phyloP scores from a whole-genome alignment of 441 rosid genomes.

The Aleurites moluccanus region DNA sequence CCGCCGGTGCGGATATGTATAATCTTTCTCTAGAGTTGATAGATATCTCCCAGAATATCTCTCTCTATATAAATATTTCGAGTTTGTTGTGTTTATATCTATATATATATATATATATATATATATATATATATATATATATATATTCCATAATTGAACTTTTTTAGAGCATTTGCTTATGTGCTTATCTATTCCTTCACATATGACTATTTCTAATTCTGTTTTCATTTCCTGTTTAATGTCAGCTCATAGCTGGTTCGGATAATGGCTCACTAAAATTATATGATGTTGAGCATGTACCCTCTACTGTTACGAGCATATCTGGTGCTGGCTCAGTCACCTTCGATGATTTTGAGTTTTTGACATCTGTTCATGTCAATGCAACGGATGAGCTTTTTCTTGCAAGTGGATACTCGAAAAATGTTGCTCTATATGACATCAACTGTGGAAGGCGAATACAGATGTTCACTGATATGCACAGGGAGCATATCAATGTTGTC shows the following conservation, averaged over 20 bases:
- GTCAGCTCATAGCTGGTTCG: constrained; percentile 95
- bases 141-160: too few species aligned
- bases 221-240: constrained; percentile 16
- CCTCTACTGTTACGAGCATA: constrained; percentile 35
- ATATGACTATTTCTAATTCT: constrained; percentile 17
- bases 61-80: too few species aligned
- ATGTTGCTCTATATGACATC: constrained; percentile 86
- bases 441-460: constrained; percentile 65
- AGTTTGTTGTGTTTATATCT: too few species aligned
- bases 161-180: constrained; percentile 2
- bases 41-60: too few species aligned
- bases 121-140: too few species aligned
- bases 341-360: constrained; percentile 82
- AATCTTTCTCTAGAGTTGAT: too few species aligned
- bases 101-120: too few species aligned
- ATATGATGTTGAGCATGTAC: constrained; percentile 58
- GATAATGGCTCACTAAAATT: constrained; percentile 84
- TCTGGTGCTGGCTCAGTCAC: constrained; percentile 47
- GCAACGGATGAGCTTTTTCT: constrained; percentile 84
- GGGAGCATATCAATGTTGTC: constrained; percentile 87
- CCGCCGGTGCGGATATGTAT: too few species aligned
- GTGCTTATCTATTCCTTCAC: constrained; percentile 8
- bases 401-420: constrained; percentile 90
- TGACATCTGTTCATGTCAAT: constrained; percentile 93
- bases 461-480: constrained; percentile 84